Conservation (phyloP, 331 rosid species). For the Erythrophleum ivorense region DNA sequence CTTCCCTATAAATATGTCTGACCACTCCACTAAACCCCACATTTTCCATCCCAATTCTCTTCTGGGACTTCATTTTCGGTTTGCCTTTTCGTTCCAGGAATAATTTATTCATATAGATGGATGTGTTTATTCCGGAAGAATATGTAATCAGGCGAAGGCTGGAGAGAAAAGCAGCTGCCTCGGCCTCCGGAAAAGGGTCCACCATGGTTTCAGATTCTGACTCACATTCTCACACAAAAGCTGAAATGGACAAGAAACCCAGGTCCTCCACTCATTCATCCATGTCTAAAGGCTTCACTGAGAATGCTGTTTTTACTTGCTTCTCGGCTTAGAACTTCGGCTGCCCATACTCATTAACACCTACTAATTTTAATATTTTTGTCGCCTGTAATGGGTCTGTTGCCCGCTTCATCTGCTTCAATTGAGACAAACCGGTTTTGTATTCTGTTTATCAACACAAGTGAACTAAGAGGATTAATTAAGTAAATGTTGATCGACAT, state of each 20-base stretch:
- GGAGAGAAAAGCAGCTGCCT: conserved; percentile 47
- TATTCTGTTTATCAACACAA: neutral
- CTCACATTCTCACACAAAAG: neutral
- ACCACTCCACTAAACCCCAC: neutral
- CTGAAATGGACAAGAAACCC: conserved; percentile 10
- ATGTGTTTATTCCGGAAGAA: conserved; percentile 64
- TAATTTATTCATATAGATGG: conserved; percentile 38
- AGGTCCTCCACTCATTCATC: neutral
- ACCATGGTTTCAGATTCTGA: neutral
- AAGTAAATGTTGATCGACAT: neutral
- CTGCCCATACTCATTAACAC: neutral
- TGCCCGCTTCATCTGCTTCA: neutral
- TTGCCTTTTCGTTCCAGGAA: neutral
- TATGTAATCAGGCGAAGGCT: conserved; percentile 52
- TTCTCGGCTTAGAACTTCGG: conserved; percentile 44
- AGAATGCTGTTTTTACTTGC: conserved; percentile 44
- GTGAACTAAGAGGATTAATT: neutral
- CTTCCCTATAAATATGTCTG: conserved; percentile 9
- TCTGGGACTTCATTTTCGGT: neutral
- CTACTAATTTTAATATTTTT: neutral
- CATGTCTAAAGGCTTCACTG: neutral
- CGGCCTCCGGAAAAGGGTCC: conserved; percentile 29
- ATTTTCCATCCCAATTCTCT: neutral
- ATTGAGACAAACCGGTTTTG: neutral
- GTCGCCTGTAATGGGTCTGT: neutral